Percentiles rank a stretch among this genome's conserved stretches.
phyloP scores from a whole-genome alignment of 805 yeast species.

The Lachancea mirantina region DNA sequence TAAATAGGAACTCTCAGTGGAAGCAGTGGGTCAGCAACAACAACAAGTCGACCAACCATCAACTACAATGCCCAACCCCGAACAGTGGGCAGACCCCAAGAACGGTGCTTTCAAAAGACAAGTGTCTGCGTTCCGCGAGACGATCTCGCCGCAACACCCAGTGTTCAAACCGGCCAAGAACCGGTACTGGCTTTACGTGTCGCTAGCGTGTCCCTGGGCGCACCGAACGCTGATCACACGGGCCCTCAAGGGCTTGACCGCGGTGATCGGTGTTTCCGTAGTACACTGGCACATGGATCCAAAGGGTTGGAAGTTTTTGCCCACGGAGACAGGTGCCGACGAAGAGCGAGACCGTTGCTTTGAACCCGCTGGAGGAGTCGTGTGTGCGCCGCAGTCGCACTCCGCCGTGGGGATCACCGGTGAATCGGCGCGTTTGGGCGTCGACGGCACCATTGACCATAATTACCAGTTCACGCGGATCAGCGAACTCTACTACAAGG shows the following conservation, averaged over 20 bases:
- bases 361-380: slow-evolving; percentile 2
- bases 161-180: slow-evolving; percentile 65
- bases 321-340: slow-evolving; percentile 34
- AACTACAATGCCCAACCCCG: slow-evolving; percentile 3
- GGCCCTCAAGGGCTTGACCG: slow-evolving; percentile 60
- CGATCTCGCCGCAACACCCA: slow-evolving; percentile 54
- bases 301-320: slow-evolving; percentile 82
- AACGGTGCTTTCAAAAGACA: slow-evolving; percentile 53
- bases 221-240: slow-evolving; percentile 75
- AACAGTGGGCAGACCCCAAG: slow-evolving; percentile 11
- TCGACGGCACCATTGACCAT: slow-evolving; percentile 48
- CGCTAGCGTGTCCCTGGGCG: slow-evolving; percentile 94
- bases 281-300: slow-evolving; percentile 89
- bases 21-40: too few relatives aligned
- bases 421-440: slow-evolving; percentile 15
- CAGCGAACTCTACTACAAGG: slow-evolving; percentile 66
- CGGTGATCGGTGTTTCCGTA: slow-evolving; percentile 59
- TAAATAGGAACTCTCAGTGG: too few relatives aligned
- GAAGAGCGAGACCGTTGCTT: slow-evolving; percentile 14
- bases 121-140: slow-evolving; percentile 54
- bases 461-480: slow-evolving; percentile 53
- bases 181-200: slow-evolving; percentile 83
- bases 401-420: slow-evolving; percentile 9
- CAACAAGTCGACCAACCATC: too few relatives aligned
- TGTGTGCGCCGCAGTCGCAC: slow-evolving; percentile 2